Conservation (phyloP, 1,284 basidiomycete species). For the Puccinia horiana region DNA sequence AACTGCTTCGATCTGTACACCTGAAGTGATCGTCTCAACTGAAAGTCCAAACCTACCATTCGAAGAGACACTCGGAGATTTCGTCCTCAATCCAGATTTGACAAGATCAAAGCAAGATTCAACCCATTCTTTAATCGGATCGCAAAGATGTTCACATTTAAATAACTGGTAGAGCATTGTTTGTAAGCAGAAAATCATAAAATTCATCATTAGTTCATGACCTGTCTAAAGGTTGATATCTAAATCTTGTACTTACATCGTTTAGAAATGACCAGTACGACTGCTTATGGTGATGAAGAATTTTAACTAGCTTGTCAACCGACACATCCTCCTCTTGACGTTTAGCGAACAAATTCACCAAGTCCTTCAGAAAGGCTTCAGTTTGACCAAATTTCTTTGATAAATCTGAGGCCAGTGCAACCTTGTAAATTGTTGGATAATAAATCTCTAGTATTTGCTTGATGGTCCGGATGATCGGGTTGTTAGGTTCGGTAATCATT, state of each 20-base stretch:
- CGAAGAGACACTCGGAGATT: background rate
- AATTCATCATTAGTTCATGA: background rate
- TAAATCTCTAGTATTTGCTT: slow-evolving; percentile 45
- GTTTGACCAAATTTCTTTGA: slow-evolving; percentile 40
- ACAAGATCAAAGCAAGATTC: slow-evolving; percentile 31
- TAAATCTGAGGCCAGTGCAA: slow-evolving; percentile 35
- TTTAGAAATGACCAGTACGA: slow-evolving; percentile 47
- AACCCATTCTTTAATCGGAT: slow-evolving; percentile 44
- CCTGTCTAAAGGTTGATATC: background rate
- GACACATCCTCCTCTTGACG: slow-evolving; percentile 18
- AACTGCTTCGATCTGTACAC: background rate
- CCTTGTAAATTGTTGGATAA: slow-evolving; percentile 46
- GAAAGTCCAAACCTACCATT: background rate
- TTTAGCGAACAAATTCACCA: slow-evolving; percentile 14
- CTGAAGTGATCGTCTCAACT: background rate
- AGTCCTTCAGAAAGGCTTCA: slow-evolving; percentile 46
- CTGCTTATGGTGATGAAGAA: slow-evolving; percentile 45
- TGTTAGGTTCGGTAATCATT: slow-evolving; percentile 45
- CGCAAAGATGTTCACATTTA: slow-evolving; percentile 32
- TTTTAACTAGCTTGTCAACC: slow-evolving; percentile 34
- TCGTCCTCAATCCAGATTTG: background rate
- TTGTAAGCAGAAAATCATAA: background rate
- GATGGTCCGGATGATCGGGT: slow-evolving; percentile 44
- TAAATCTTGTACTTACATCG: slow-evolving; percentile 27
- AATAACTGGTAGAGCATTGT: slow-evolving; percentile 4